A percentile compares a stretch with the other conserved stretches of the same genome.
These are phyloP conservation scores for Choanephora cucurbitarum DNA, from an alignment of 371 early-diverging fungal genomes.

Conservation along the genomic window DNA sequence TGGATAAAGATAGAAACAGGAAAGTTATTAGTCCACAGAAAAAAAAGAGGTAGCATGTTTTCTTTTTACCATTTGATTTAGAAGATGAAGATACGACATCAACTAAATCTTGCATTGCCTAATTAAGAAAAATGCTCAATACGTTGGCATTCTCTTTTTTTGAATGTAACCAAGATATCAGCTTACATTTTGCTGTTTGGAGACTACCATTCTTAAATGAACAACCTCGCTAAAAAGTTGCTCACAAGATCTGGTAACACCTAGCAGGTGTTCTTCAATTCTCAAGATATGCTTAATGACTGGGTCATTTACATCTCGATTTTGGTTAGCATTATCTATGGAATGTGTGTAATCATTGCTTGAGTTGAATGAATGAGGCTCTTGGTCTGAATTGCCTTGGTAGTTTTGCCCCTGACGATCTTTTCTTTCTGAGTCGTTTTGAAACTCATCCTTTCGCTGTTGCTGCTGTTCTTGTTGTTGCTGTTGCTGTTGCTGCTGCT, in stretches of 20 bases:
- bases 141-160: background rate
- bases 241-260: slow-evolving; percentile 25
- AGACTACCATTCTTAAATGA: slow-evolving; percentile 26
- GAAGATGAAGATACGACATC: slow-evolving; percentile 22
- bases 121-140: slow-evolving; percentile 18
- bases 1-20: background rate
- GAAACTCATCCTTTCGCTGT: background rate
- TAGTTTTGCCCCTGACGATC: too few relatives aligned
- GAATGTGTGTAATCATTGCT: background rate
- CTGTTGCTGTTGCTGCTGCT: background rate
- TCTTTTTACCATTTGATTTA: slow-evolving; percentile 21
- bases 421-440: too few relatives aligned
- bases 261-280: slow-evolving; percentile 27
- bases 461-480: background rate
- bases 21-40: background rate
- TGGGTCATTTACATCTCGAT: slow-evolving; percentile 1
- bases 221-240: slow-evolving; percentile 26
- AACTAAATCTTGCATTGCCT: slow-evolving; percentile 37
- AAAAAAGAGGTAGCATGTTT: too few relatives aligned
- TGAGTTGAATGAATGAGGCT: background rate
- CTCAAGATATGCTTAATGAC: slow-evolving; percentile 20
- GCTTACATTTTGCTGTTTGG: slow-evolving; percentile 40
- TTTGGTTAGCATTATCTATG: slow-evolving; percentile 5
- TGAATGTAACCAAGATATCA: background rate
- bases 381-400: too few relatives aligned